Percentiles rank a stretch among this genome's conserved stretches.
These are phyloP conservation scores for Infundibulicybe gibba DNA, from an alignment of 768 basidiomycete genomes.

Conservation along the genomic window DNA sequence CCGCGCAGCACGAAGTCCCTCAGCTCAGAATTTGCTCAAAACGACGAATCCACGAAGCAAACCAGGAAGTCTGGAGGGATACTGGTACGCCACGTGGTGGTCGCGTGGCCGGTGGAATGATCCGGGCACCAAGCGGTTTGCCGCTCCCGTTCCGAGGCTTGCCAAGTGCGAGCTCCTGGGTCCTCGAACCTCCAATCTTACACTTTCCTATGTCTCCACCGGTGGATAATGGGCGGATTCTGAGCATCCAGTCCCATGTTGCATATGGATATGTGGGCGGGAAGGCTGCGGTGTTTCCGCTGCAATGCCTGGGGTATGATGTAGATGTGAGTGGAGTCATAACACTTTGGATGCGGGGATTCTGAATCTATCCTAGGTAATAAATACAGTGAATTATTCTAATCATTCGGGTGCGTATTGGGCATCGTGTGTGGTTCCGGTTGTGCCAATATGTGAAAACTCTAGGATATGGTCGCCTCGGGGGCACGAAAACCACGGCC, in stretches of 20 bases:
- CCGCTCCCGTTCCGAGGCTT: too few relatives aligned
- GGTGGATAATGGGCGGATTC: slow-evolving; percentile 47
- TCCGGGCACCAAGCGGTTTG: too few relatives aligned
- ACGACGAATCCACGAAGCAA: too few relatives aligned
- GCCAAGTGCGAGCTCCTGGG: too few relatives aligned
- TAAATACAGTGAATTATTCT: slow-evolving; percentile 93
- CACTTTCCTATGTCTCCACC: neutral
- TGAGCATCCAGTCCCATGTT: slow-evolving; percentile 94
- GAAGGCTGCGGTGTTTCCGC: slow-evolving; percentile 74
- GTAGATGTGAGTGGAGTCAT: slow-evolving; percentile 69
- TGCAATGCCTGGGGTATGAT: slow-evolving; percentile 88
- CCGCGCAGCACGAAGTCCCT: too few relatives aligned
- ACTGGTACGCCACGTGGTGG: too few relatives aligned
- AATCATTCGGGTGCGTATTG: slow-evolving; percentile 78
- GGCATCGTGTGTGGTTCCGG: neutral
- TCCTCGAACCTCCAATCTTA: neutral
- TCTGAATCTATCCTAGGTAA: slow-evolving; percentile 42
- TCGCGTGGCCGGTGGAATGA: too few relatives aligned
- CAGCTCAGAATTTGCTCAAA: too few relatives aligned
- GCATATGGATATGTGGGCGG: slow-evolving; percentile 92
- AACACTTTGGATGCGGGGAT: slow-evolving; percentile 1
- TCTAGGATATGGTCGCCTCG: slow-evolving; percentile 77
- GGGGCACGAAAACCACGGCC: slow-evolving; percentile 76
- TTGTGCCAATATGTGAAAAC: slow-evolving; percentile 1
- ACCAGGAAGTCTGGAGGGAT: too few relatives aligned